Evolutionary conservation across 345 rosid genomes (phyloP).

Genomic region (Durio zibethinus): DNA sequence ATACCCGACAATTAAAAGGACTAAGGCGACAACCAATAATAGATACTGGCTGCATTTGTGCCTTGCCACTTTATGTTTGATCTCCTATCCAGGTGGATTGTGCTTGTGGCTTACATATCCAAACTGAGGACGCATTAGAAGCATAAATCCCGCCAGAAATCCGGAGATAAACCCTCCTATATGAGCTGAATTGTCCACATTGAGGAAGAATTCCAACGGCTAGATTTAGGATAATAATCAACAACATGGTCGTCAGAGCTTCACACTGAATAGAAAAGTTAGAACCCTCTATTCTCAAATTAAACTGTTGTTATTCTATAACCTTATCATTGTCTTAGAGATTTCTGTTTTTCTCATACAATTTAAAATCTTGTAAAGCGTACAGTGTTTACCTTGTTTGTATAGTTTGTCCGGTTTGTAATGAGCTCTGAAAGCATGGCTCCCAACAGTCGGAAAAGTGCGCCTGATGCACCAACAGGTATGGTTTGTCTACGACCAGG

Average conservation of each 20-base stretch:
- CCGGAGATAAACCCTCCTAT: constrained; percentile 84
- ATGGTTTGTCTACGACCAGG: constrained; percentile 21
- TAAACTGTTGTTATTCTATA: neutral
- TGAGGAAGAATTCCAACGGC: constrained; percentile 70
- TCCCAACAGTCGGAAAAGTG: constrained; percentile 87
- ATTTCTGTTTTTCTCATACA: neutral
- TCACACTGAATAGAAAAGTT: constrained; percentile 47
- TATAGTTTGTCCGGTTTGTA: constrained; percentile 85
- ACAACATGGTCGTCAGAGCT: constrained; percentile 53
- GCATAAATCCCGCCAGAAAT: constrained; percentile 70
- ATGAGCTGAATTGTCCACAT: constrained; percentile 89
- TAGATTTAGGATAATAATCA: constrained; percentile 67
- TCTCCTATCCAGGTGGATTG: constrained; percentile 56
- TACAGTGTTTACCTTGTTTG: constrained; percentile 55
- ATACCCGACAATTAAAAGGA: constrained; percentile 61
- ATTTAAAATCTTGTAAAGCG: neutral
- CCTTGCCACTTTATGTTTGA: constrained; percentile 55
- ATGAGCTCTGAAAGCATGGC: constrained; percentile 94
- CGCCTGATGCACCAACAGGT: constrained; percentile 96
- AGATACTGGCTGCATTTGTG: constrained; percentile 61
- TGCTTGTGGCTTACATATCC: constrained; percentile 65
- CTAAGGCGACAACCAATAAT: constrained; percentile 42
- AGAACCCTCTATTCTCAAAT: neutral
- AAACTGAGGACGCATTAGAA: constrained; percentile 85
- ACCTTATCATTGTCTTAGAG: neutral